Base-by-base conservation (phyloP, 148 eudicot genomes). In the Vaccinium darrowii region DNA sequence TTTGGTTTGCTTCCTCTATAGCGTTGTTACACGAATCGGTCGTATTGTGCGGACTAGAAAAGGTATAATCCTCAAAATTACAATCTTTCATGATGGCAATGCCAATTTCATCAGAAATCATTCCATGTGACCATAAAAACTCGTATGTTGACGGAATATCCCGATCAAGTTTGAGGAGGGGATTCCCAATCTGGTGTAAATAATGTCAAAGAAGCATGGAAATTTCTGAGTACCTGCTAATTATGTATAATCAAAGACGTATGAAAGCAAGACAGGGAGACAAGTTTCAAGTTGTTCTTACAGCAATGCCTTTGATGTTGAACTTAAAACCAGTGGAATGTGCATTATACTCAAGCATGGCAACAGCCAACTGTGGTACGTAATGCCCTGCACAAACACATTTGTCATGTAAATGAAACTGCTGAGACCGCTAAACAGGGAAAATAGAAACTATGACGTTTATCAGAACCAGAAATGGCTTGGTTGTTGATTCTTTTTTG, bases 121-220 rank as follows among this genome's bases (percentile, higher is more conserved):
- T 94, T 67, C 99, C 98, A 80, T 96, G 99, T 43, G 99, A 94
- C 99, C 99, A 96, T 82, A 89, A 96, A 87, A 81, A 95, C 81
- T 96, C 99, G 15, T 91, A 96, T 81, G 91, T 87, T 79, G 99
- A 90, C 43, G 95, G 97, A 79, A 85, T 82, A 90, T 96, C 99
- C 8, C 96, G 94, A 76, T 95, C 99, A 3, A 96, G 94, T 91
- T 77, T 93, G 62, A 96, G 98, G 78, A 96, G 96, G 14, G 99
- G 99, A 84, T 96, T 96, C 18, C 99, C 99, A 78, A 94, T 94
- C 99, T 96, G 86, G 80, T 76, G 81, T 15, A 53, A 53, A 65
- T 19, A 23, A 65, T 50, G 8, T 1, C 5, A 77, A 77, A 15
- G 30, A 14, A 69, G 3, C 71, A 76, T 56, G 21, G 21, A 80